phyloP scores from a whole-genome alignment of 352 stramenopile genomes.

The Aphanomyces cochlioides region DNA sequence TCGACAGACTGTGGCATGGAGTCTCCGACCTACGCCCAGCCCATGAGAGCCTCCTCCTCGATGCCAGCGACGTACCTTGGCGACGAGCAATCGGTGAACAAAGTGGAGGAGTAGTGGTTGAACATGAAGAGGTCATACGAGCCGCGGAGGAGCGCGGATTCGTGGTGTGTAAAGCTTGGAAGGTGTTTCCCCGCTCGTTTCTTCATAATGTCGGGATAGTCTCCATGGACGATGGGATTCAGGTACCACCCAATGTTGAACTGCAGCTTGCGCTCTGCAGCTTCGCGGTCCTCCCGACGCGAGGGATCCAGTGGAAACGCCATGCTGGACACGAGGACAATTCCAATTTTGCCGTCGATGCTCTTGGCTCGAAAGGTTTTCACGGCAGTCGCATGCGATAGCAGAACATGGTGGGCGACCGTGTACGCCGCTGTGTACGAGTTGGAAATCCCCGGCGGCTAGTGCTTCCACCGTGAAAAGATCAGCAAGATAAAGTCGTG shows the following conservation, averaged over 20 bases:
- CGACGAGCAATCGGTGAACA: constrained; percentile 50
- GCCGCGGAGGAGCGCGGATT: constrained; percentile 67
- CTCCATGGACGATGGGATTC: constrained; percentile 85
- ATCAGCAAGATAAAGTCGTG: constrained; percentile 51
- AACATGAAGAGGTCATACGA: constrained; percentile 93
- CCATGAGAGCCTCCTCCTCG: neutral
- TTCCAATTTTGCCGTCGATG: constrained; percentile 81
- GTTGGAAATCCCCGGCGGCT: constrained; percentile 35
- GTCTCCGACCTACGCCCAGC: constrained; percentile 33
- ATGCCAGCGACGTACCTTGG: constrained; percentile 11
- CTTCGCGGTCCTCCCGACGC: constrained; percentile 43
- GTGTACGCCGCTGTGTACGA: constrained; percentile 49
- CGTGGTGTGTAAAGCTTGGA: constrained; percentile 76
- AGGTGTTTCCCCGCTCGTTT: constrained; percentile 68
- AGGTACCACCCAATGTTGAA: constrained; percentile 91
- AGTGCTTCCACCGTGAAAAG: neutral
- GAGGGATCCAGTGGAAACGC: constrained; percentile 68
- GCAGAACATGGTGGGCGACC: constrained; percentile 86
- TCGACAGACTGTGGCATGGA: constrained; percentile 38
- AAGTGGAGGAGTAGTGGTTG: constrained; percentile 90
- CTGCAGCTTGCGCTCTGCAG: constrained; percentile 80
- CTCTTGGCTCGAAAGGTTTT: constrained; percentile 82
- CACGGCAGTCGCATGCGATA: constrained; percentile 86
- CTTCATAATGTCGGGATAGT: constrained; percentile 91
- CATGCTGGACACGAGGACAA: constrained; percentile 86